Evolutionary conservation across 441 rosid species (phyloP), one percentile per base, ranked within the genome.

Genomic region (Gossypium trilobum): DNA sequence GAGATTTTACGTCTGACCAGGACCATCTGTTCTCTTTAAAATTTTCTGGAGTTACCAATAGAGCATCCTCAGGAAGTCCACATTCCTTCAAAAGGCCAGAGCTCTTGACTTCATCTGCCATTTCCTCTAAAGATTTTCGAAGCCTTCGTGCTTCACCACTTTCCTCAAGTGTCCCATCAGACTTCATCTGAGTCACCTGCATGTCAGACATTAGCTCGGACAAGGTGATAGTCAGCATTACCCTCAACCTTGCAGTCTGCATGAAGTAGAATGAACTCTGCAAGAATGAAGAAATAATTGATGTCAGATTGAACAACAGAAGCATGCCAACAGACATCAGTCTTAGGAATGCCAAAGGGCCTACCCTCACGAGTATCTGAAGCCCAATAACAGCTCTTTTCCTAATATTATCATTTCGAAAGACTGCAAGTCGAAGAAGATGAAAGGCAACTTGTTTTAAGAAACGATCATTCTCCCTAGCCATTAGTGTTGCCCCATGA

Each of bases 391-490:
- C 98, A 79, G 99, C 99, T 80, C 95, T 88, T 90, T 79, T 95
- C 83, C 97, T 88, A 75, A 95, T 82, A 79, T 86, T 95, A 68
- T 89, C 97, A 79, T 95, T 95, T 76, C 97, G 89, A 83, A 93
- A 95, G 82, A 95, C 96, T 46, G 86, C 93, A 78, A 93, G 95
- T 62, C 98, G 87, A 77, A 93, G 97, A 76, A 93, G 97, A 83
- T 93, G 97, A 79, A 94, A 91, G 73, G 98, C 95, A 65, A 89
- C 89, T 83, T 95, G 99, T 86, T 95, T 95, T 78, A 95, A 80
- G 88, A 95, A 95, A 42, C 99, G 96, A 78, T 95, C 99, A 69
- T 95, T 95, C 83, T 95, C 99, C 89, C 99, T 91, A 50, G 99
- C 93, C 93, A 95, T 91, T 63, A 95, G 83, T 55, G 92, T 95